Evolutionary conservation across 2,329 filamentous ascomycete species (phyloP).

Genomic region (Xylaria digitata): DNA sequence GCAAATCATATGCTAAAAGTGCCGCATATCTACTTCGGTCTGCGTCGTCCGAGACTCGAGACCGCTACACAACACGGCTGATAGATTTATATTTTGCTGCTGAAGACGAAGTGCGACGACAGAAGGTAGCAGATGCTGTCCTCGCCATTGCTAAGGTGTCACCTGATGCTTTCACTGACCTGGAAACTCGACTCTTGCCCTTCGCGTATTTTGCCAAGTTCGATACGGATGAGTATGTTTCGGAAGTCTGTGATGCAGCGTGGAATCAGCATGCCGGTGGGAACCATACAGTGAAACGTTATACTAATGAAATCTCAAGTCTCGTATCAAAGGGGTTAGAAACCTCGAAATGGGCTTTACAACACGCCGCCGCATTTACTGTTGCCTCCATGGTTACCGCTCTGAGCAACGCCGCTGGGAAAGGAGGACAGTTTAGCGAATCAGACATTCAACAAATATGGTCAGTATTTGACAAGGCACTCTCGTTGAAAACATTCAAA

Average conservation of each 20-base stretch:
- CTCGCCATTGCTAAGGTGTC: conserved; percentile 86
- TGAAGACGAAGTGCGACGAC: conserved; percentile 79
- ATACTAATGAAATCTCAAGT: conserved; percentile 81
- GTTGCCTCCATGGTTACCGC: conserved; percentile 78
- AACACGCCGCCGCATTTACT: conserved; percentile 86
- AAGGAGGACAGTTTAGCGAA: conserved; percentile 68
- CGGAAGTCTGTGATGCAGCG: conserved; percentile 82
- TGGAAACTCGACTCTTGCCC: conserved; percentile 81
- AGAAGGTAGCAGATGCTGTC: conserved; percentile 84
- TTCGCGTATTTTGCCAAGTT: conserved; percentile 90
- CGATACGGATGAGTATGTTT: conserved; percentile 83
- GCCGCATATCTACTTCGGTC: conserved; percentile 84
- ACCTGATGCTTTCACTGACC: conserved; percentile 84
- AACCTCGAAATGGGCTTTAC: conserved; percentile 87
- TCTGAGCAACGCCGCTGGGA: conserved; percentile 68
- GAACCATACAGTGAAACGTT: conserved; percentile 81
- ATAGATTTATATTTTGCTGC: conserved; percentile 82
- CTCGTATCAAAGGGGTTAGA: conserved; percentile 77
- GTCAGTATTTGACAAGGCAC: conserved; percentile 83
- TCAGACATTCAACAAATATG: conserved; percentile 75
- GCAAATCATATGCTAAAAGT: conserved; percentile 85
- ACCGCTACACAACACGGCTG: conserved; percentile 63
- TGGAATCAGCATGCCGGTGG: conserved; percentile 94
- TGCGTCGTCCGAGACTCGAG: conserved; percentile 61
- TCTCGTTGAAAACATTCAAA: conserved; percentile 90